Evolutionary conservation across 2,329 filamentous ascomycete species (phyloP).

Genomic region (Fusarium cicatricum): DNA sequence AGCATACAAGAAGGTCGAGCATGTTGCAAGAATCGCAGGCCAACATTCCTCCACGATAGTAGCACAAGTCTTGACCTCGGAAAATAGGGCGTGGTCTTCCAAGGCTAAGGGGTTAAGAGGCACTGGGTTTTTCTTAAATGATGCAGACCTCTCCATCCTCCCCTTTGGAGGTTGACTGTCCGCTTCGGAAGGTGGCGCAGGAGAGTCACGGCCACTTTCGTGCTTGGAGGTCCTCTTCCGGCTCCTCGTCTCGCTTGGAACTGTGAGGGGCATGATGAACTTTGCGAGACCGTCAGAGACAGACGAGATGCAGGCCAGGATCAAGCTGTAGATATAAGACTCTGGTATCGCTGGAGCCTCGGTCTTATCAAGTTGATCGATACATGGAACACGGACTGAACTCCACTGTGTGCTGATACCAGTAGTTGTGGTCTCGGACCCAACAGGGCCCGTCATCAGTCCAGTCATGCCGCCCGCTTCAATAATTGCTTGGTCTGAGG

Average conservation of each 20-base stretch:
- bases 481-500: constrained; percentile 84
- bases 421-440: constrained; percentile 70
- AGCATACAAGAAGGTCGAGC: constrained; percentile 93
- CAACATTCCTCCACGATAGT: constrained; percentile 90
- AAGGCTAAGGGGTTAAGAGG: constrained; percentile 85
- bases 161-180: constrained; percentile 45
- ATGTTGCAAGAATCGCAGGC: constrained; percentile 94
- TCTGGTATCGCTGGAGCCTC: constrained; percentile 86
- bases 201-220: constrained; percentile 55
- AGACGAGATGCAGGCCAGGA: constrained; percentile 86
- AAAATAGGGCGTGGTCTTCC: constrained; percentile 74
- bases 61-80: constrained; percentile 79
- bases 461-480: constrained; percentile 89
- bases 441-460: constrained; percentile 79
- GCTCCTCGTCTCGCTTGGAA: constrained; percentile 72
- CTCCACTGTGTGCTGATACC: constrained; percentile 95
- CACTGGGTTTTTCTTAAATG: constrained; percentile 77
- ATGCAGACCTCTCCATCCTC: constrained; percentile 66
- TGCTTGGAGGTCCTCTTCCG: constrained; percentile 59
- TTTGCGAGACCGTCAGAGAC: constrained; percentile 93
- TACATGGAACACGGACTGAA: constrained; percentile 82
- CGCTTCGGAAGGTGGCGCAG: constrained; percentile 49
- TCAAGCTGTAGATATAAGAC: constrained; percentile 91
- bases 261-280: constrained; percentile 90
- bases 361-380: constrained; percentile 93